Evolutionary conservation across 306 rosid species (phyloP).

Genomic region (Vigna hirtella): DNA sequence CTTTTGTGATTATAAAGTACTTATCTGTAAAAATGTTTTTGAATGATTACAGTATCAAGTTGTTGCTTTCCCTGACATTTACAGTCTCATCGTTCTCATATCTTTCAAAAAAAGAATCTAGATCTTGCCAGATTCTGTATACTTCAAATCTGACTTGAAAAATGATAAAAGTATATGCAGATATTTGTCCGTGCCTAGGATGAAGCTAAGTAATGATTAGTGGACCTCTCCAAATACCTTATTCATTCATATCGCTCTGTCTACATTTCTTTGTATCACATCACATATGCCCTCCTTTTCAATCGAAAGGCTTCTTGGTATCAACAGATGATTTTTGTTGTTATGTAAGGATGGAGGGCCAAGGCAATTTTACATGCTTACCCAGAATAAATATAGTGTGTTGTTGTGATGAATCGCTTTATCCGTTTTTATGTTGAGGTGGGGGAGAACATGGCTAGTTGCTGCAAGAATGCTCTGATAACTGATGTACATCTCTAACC

Average conservation of each 20-base stretch:
- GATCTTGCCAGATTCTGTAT: conserved; percentile 39
- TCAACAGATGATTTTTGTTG: neutral
- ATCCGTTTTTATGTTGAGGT: neutral
- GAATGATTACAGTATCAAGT: conserved; percentile 24
- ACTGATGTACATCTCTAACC: neutral
- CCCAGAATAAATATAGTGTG: neutral
- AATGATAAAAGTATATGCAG: conserved; percentile 24
- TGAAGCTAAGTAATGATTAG: neutral
- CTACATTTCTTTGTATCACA: neutral
- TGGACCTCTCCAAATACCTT: neutral
- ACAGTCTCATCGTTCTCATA: conserved; percentile 8
- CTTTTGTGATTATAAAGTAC: conserved; percentile 54
- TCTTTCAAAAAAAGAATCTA: conserved; percentile 10
- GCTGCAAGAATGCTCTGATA: neutral
- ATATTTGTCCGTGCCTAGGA: conserved; percentile 7
- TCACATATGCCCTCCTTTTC: neutral
- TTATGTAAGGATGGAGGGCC: neutral
- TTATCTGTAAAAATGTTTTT: conserved; percentile 38
- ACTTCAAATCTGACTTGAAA: conserved; percentile 33
- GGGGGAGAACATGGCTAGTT: neutral
- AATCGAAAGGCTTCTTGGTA: neutral
- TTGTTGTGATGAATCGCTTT: neutral
- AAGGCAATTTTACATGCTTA: neutral
- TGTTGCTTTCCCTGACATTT: conserved; percentile 24
- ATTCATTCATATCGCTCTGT: neutral